A percentile compares a stretch with the other conserved stretches of the same genome.
Evolutionary conservation across 768 basidiomycete genomes (phyloP).

Genomic region (Steccherinum ochraceum): DNA sequence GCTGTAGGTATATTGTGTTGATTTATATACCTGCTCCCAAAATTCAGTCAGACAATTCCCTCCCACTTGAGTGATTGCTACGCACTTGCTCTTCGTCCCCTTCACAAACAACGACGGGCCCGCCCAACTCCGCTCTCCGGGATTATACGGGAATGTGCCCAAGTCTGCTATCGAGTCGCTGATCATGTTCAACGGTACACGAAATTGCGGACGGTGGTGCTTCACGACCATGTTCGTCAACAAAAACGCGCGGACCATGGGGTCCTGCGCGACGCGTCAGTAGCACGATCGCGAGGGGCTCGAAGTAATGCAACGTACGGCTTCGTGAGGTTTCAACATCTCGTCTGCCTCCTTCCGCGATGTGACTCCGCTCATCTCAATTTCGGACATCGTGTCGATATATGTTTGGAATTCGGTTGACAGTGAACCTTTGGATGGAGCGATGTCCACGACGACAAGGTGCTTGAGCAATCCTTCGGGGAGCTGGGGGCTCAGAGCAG

Average conservation of each 20-base stretch:
- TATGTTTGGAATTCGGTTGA: conserved; percentile 65
- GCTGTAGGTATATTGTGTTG: conserved; percentile 56
- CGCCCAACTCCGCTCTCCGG: conserved; percentile 44
- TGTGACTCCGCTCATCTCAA: conserved; percentile 52
- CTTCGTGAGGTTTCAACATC: conserved; percentile 55
- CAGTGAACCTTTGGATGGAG: conserved; percentile 53
- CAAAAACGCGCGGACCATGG: conserved; percentile 72
- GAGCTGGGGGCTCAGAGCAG: conserved; percentile 47
- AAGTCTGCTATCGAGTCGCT: conserved; percentile 55
- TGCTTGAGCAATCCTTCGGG: conserved; percentile 38
- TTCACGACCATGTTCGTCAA: conserved; percentile 68
- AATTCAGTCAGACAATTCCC: too few species aligned
- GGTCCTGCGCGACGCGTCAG: conserved; percentile 41
- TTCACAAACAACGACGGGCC: conserved; percentile 72
- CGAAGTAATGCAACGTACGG: conserved; percentile 33
- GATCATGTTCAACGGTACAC: conserved; percentile 67
- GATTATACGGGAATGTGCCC: conserved; percentile 72
- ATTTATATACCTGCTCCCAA: conserved; percentile 76
- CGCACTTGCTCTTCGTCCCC: conserved; percentile 69
- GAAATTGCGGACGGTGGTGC: conserved; percentile 43
- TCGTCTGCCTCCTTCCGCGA: conserved; percentile 66
- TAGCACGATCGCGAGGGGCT: background rate
- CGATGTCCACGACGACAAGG: conserved; percentile 77
- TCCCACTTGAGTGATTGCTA: conserved; percentile 16
- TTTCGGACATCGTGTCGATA: conserved; percentile 64